Conservation (phyloP, 129 eudicot genomes). For the Chrysanthemum makinoi region DNA sequence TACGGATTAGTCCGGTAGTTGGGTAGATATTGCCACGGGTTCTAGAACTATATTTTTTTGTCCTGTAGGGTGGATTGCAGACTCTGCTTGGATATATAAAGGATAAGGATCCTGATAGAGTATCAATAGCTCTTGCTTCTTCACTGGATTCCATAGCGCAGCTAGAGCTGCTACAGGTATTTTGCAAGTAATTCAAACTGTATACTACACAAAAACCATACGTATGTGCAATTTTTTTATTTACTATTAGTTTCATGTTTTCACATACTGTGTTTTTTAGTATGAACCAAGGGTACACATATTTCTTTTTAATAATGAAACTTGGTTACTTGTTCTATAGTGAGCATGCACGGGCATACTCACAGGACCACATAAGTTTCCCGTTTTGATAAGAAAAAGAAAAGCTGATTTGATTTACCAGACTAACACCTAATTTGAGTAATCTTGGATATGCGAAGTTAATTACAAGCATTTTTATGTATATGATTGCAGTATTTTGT, state of each 20-base stretch:
- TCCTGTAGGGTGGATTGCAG: conserved; percentile 72
- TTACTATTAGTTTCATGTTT: background rate
- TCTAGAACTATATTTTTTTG: conserved; percentile 14
- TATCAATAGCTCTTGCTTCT: conserved; percentile 86
- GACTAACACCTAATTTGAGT: too few relatives aligned
- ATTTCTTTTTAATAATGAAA: background rate
- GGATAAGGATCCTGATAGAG: conserved; percentile 88
- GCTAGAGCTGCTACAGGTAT: conserved; percentile 90
- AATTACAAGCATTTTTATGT: background rate
- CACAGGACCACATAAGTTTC: background rate
- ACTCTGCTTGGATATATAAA: conserved; percentile 67
- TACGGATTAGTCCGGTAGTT: background rate
- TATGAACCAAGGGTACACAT: background rate
- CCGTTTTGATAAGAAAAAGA: background rate
- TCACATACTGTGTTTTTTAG: background rate
- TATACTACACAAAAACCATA: conserved; percentile 4
- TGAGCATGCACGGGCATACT: background rate
- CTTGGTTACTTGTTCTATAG: background rate
- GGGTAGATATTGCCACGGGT: conserved; percentile 13
- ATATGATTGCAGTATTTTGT: conserved; percentile 31
- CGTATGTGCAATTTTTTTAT: background rate
- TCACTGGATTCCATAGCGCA: conserved; percentile 87
- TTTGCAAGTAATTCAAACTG: conserved; percentile 12
- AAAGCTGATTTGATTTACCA: background rate
- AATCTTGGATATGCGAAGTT: too few relatives aligned